Conservation (phyloP, 1,284 basidiomycete species). For the Trametes sp. region DNA sequence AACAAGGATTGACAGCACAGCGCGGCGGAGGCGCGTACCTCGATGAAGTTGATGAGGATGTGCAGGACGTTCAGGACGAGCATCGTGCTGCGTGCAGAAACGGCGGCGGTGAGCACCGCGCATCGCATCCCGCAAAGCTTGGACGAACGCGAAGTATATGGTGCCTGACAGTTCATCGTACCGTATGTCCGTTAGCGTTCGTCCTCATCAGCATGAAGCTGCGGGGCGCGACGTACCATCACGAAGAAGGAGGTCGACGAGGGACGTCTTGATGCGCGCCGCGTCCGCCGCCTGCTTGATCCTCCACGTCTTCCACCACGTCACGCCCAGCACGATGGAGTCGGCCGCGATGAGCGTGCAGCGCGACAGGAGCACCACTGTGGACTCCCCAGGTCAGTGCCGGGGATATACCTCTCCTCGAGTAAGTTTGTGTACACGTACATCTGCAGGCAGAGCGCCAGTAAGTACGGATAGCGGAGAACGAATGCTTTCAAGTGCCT, state of each 20-base stretch:
- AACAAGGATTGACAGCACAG: too few relatives aligned
- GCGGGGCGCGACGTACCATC: constrained; percentile 8
- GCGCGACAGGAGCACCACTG: constrained; percentile 9
- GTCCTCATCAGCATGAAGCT: background rate
- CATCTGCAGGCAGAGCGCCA: too few relatives aligned
- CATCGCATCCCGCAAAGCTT: too few relatives aligned
- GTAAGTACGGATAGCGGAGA: background rate
- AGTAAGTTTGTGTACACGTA: too few relatives aligned
- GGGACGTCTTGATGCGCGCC: constrained; percentile 3
- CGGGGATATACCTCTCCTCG: too few relatives aligned
- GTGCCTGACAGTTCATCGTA: background rate
- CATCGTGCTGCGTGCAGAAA: background rate
- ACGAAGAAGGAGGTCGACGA: constrained; percentile 11
- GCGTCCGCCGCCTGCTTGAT: constrained; percentile 14
- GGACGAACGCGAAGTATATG: background rate
- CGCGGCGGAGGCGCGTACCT: background rate
- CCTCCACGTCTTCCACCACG: constrained; percentile 20
- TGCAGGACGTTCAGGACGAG: constrained; percentile 15
- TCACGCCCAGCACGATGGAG: constrained; percentile 8
- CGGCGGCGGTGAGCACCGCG: background rate
- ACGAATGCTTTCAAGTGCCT: too few relatives aligned
- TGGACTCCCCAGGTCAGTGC: too few relatives aligned
- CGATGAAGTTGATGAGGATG: constrained; percentile 14
- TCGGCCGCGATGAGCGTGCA: constrained; percentile 6
- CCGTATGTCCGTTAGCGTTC: background rate